Percentiles rank a stretch among this genome's conserved stretches.
phyloP scores from a whole-genome alignment of 1,284 basidiomycete genomes.

The Cryptococcus jaspeensis region DNA sequence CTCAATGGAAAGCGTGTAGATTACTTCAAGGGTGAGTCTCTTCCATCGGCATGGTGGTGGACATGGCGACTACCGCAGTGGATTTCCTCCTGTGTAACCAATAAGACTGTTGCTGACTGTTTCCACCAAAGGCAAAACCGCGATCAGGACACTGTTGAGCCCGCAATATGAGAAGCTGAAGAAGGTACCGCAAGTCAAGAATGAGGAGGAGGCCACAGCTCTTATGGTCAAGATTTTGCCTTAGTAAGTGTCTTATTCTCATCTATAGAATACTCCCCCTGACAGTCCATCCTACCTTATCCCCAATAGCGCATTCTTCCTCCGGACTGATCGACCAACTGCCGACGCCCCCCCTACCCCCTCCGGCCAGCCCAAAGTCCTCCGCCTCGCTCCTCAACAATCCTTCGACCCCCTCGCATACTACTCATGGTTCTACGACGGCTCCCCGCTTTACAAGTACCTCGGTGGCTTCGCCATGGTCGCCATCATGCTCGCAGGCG shows the following conservation, averaged over 20 bases:
- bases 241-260: conserved; percentile 31
- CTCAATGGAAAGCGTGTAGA: conserved; percentile 93
- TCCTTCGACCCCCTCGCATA: conserved; percentile 69
- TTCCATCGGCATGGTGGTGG: no score
- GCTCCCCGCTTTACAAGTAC: conserved; percentile 88
- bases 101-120: background rate
- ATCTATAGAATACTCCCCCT: background rate
- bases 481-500: conserved; percentile 86
- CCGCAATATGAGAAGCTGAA: conserved; percentile 88
- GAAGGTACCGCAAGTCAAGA: conserved; percentile 72
- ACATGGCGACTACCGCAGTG: no score
- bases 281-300: background rate
- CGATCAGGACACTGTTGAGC: conserved; percentile 85
- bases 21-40: conserved; percentile 94
- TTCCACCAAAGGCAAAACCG: conserved; percentile 71
- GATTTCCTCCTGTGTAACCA: background rate
- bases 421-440: conserved; percentile 97
- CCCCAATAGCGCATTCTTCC: conserved; percentile 68
- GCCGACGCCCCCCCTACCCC: conserved; percentile 54
- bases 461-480: conserved; percentile 93
- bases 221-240: conserved; percentile 74
- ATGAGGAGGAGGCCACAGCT: conserved; percentile 72
- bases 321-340: conserved; percentile 78
- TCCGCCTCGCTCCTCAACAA: conserved; percentile 78
- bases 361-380: conserved; percentile 70